Evolutionary conservation across 192 early-diverging fungal genomes (phyloP).

Genomic region (Coemansia sp.): DNA sequence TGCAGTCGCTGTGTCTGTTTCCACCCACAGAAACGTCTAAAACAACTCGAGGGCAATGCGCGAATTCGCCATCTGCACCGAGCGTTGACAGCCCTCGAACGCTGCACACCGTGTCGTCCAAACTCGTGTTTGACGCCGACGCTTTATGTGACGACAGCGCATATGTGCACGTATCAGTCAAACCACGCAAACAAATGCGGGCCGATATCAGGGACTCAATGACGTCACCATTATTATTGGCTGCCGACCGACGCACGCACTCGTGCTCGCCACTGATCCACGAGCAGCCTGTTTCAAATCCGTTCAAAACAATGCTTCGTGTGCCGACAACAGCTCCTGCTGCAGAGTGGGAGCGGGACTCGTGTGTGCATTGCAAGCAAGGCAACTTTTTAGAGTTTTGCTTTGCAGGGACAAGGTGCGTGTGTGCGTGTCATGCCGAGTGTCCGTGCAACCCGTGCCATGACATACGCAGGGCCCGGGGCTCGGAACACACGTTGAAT

Average conservation of each 20-base stretch:
- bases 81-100: neutral
- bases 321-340: neutral
- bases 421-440: constrained; percentile 31
- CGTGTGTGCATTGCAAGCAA: constrained; percentile 34
- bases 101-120: neutral
- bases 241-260: neutral
- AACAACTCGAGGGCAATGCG: neutral
- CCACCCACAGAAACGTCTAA: constrained; percentile 8
- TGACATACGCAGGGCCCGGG: constrained; percentile 20
- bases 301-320: constrained; percentile 36
- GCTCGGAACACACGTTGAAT: neutral
- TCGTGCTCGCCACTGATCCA: constrained; percentile 16
- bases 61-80: neutral
- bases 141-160: constrained; percentile 40
- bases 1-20: constrained; percentile 27
- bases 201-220: neutral
- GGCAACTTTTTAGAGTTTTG: constrained; percentile 52
- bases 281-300: constrained; percentile 30
- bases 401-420: constrained; percentile 34
- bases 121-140: constrained; percentile 14
- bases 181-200: neutral
- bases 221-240: neutral
- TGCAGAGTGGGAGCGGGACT: no score
- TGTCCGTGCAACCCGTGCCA: constrained; percentile 50
- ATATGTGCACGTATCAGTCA: constrained; percentile 24